A percentile compares a stretch with the other conserved stretches of the same genome.
These are phyloP conservation scores for Globisporangium paroecandrum DNA, from an alignment of 352 stramenopile species.

Conservation along the genomic window DNA sequence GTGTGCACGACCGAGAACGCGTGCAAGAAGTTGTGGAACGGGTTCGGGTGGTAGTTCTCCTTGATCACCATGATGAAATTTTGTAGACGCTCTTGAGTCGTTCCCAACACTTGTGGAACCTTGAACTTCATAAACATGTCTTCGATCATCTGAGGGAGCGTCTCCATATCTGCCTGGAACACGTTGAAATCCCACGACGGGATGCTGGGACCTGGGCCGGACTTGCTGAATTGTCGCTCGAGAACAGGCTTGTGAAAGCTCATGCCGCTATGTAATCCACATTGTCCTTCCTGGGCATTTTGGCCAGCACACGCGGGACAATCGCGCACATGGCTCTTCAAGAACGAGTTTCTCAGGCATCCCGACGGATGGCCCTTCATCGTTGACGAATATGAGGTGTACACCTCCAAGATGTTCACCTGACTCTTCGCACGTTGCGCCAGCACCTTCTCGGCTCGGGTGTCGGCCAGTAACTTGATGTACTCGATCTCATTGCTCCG, in stretches of 20 bases:
- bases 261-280: conserved; percentile 2
- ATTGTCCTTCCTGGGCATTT: conserved; percentile 3
- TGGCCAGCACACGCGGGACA: conserved; percentile 35
- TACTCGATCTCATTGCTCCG: conserved; percentile 87
- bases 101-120: conserved; percentile 58
- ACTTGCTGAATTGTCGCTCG: conserved; percentile 16
- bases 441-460: conserved; percentile 64
- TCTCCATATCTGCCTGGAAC: conserved; percentile 51
- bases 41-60: conserved; percentile 83
- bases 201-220: conserved; percentile 17
- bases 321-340: conserved; percentile 38
- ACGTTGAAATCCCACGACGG: conserved; percentile 82
- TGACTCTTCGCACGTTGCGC: conserved; percentile 67
- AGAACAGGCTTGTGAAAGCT: conserved; percentile 13
- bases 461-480: conserved; percentile 85
- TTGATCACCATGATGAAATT: conserved; percentile 84
- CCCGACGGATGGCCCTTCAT: conserved; percentile 39
- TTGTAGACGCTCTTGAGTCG: conserved; percentile 49
- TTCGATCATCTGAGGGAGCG: conserved; percentile 52
- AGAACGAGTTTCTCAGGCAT: conserved; percentile 57
- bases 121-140: conserved; percentile 80
- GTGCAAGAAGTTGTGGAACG: conserved; percentile 92
- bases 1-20: conserved; percentile 87
- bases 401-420: conserved; percentile 74
- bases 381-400: conserved; percentile 64